Base-by-base conservation (phyloP, 2,329 filamentous ascomycete species). In the Fusarium phyllophilum region DNA sequence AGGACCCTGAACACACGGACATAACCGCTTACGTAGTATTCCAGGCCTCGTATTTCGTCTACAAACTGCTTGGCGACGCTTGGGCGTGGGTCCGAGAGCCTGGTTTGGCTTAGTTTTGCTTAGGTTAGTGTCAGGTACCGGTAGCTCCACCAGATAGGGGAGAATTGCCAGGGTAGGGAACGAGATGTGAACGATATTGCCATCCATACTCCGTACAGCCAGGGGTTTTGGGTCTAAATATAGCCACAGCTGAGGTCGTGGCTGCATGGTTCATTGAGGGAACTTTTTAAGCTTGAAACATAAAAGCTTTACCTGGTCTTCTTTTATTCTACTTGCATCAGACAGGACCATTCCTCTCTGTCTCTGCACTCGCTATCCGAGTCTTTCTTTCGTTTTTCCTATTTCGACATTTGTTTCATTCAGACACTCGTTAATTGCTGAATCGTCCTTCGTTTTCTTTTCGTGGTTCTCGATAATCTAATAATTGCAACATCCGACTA, bases 121-220 rank as follows among this genome's bases (percentile, higher is more conserved):
- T 66, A 29, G 55, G 38, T 31, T 26, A 44, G 62, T 67, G 62
- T 67, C 65, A 67, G 65, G 65, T 67, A 52, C 65, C 57, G 62
- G 38, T 67, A 60, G 45, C 56, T 46, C 63, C 65, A 67, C 65
- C 31, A 51, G 20, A 48, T 31, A 67, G 52, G 52, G 65, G 52
- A 46, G 9, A 54, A 45, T 11, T 20, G 15, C 39, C 61, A 48
- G 34, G 15, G 22, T 14, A 39, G 34, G 17, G 62, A 41, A 18
- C 48, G 33, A 49, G 36, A 62, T 20, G 42, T 67, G 61, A 39
- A 22, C 48, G 33, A 41, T 31, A 62, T n/a, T 58, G 67, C 39
- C 65, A 34, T 61, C 52, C 62, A 67, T 67, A 67, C n/a, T n/a
- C n/a, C n/a, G n/a, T 26, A 26, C 44, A 41, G 6, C n/a, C 38